phyloP scores from a whole-genome alignment of 768 basidiomycete species.

The Boletus vermiculosoides region DNA sequence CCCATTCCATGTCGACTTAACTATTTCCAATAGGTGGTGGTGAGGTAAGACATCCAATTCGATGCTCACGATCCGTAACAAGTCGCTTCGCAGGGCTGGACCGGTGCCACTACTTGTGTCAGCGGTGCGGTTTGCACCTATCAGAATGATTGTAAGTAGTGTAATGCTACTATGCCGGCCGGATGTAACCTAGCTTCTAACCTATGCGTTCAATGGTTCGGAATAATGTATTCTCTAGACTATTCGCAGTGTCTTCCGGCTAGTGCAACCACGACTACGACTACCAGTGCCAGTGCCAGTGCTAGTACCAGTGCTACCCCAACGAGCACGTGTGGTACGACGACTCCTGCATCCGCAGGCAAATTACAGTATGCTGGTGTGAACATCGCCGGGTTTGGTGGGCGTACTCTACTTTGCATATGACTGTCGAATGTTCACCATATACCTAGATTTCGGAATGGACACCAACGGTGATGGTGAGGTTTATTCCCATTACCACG shows the following conservation, averaged over 20 bases:
- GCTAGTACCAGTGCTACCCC: neutral
- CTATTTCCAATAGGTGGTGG: slow-evolving; percentile 8
- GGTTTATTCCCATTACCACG: neutral
- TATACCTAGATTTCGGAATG: slow-evolving; percentile 9
- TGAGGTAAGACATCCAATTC: neutral
- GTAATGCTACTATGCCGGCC: neutral
- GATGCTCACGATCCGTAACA: neutral
- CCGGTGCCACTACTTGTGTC: slow-evolving; percentile 9
- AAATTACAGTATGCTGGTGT: slow-evolving; percentile 11
- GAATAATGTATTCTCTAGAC: neutral
- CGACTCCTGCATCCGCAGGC: slow-evolving; percentile 6
- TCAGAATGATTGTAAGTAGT: slow-evolving; percentile 2
- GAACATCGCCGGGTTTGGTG: slow-evolving; percentile 16
- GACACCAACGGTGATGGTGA: slow-evolving; percentile 9
- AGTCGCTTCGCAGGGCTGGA: slow-evolving; percentile 1
- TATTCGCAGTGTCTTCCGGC: slow-evolving; percentile 11
- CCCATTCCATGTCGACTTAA: neutral
- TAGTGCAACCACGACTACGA: neutral
- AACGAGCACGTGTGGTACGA: neutral
- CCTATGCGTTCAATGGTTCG: neutral
- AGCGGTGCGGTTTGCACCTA: slow-evolving; percentile 10
- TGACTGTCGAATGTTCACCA: neutral
- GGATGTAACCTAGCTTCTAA: neutral
- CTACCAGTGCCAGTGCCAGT: neutral
- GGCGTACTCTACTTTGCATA: neutral